Percentiles rank a stretch among this genome's conserved stretches.
phyloP scores from a whole-genome alignment of 73 alveolate species.

The Urostyla sp. region DNA sequence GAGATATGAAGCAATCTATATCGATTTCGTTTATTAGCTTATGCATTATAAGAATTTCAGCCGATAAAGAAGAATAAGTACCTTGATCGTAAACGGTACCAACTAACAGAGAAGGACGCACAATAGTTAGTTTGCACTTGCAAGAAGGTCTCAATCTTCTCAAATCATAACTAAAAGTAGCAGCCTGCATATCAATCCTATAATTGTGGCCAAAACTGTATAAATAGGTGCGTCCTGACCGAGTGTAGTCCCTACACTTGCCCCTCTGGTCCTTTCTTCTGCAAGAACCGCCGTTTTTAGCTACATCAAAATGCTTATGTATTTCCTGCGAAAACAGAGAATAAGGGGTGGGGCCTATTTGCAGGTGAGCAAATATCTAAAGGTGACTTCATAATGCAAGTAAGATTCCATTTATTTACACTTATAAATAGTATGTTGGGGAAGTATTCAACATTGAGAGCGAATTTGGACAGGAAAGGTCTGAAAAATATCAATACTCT shows the following conservation, averaged over 20 bases:
- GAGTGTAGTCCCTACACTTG: conserved; percentile 93
- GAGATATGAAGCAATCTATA: conserved; percentile 50
- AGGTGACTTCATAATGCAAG: conserved; percentile 95
- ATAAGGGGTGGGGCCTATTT: conserved; percentile 94
- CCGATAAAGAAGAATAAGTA: conserved; percentile 83
- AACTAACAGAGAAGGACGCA: conserved; percentile 69
- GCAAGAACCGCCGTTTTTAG: conserved; percentile 95
- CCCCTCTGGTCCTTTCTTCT: conserved; percentile 83
- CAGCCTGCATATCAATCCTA: conserved; percentile 56
- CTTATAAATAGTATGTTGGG: too few relatives aligned
- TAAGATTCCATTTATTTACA: too few relatives aligned
- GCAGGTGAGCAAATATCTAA: conserved; percentile 95
- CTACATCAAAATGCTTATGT: conserved; percentile 95
- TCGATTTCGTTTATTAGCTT: conserved; percentile 53
- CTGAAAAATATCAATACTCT: conserved; percentile 84
- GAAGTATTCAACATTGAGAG: conserved; percentile 94
- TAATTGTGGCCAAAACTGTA: conserved; percentile 93
- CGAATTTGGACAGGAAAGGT: conserved; percentile 88
- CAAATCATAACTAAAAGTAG: conserved; percentile 26
- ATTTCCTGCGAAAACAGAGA: conserved; percentile 93
- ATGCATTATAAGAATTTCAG: conserved; percentile 57
- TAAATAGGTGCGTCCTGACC: conserved; percentile 86
- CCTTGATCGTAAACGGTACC: conserved; percentile 78
- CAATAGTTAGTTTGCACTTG: conserved; percentile 81
- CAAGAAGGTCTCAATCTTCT: conserved; percentile 45